Percentiles rank a stretch among this genome's conserved stretches.
phyloP scores from a whole-genome alignment of 805 yeast species.

The Kazachstania viticola region DNA sequence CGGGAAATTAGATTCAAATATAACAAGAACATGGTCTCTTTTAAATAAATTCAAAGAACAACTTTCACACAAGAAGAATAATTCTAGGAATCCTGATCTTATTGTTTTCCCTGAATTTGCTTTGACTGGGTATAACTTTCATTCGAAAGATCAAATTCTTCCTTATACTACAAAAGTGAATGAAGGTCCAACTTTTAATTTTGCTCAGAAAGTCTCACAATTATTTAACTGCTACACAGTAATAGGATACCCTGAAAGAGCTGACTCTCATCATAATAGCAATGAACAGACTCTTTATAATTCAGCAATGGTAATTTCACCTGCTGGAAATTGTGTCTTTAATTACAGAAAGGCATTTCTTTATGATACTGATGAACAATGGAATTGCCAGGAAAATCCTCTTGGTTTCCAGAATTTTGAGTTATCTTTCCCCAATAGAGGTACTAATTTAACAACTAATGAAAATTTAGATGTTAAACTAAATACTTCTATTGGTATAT shows the following conservation, averaged over 20 bases:
- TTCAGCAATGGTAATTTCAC: conserved; percentile 55
- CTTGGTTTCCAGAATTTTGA: conserved; percentile 43
- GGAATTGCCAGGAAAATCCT: conserved; percentile 71
- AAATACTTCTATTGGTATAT: conserved; percentile 62
- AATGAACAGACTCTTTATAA: conserved; percentile 38
- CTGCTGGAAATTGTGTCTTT: conserved; percentile 44
- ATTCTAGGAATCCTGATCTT: conserved; percentile 40
- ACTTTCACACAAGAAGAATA: background rate
- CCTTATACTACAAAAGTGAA: conserved; percentile 42
- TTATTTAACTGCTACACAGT: conserved; percentile 51
- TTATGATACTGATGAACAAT: conserved; percentile 65
- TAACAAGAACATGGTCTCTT: conserved; percentile 34
- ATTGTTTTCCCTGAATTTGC: conserved; percentile 76
- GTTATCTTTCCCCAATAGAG: conserved; percentile 22
- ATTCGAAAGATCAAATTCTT: conserved; percentile 32
- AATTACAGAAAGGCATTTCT: conserved; percentile 70
- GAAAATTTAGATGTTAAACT: conserved; percentile 17
- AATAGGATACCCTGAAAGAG: conserved; percentile 70
- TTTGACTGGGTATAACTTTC: conserved; percentile 72
- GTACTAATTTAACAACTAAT: background rate
- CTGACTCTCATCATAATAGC: conserved; percentile 1
- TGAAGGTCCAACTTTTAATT: conserved; percentile 37
- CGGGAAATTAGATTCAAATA: conserved; percentile 47
- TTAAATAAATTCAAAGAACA: conserved; percentile 22
- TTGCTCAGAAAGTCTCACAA: conserved; percentile 46